A percentile compares a stretch with the other conserved stretches of the same genome.
These are phyloP conservation scores for Didymella glomerata DNA, from an alignment of 2,329 filamentous ascomycete genomes.

Conservation along the genomic window DNA sequence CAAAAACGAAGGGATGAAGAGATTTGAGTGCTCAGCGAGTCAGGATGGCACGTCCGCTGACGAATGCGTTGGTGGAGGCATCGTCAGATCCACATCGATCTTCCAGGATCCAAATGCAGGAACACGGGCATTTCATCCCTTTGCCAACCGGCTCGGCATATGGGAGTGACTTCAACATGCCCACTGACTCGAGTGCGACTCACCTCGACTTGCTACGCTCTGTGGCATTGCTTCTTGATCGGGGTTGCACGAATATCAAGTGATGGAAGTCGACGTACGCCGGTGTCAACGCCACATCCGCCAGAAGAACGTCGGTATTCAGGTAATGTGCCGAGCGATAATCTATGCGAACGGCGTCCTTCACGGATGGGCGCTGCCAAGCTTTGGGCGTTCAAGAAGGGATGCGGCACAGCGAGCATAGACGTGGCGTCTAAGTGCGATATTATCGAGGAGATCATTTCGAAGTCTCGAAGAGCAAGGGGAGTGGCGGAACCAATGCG, in stretches of 20 bases:
- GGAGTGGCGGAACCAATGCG: background rate
- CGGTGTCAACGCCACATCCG: background rate
- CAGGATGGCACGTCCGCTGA: background rate
- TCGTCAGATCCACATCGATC: background rate
- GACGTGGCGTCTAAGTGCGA: background rate
- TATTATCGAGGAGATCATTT: background rate
- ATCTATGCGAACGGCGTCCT: background rate
- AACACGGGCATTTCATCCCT: background rate
- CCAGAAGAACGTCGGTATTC: background rate
- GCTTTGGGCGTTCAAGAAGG: background rate
- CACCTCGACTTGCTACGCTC: background rate
- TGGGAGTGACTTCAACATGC: background rate
- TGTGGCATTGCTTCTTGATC: background rate
- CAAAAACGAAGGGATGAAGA: background rate
- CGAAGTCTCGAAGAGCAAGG: background rate
- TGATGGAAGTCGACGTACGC: background rate
- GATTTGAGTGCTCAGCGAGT: background rate
- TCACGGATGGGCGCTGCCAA: background rate
- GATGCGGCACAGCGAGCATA: slow-evolving; percentile 1
- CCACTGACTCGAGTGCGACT: background rate
- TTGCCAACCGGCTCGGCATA: background rate
- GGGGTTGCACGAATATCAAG: background rate
- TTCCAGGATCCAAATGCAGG: background rate
- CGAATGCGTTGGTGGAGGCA: background rate
- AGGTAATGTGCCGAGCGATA: background rate